A percentile compares a stretch with the other conserved stretches of the same genome.
phyloP scores from a whole-genome alignment of 2,329 filamentous ascomycete species.

The Aspergillus novofumigatus region DNA sequence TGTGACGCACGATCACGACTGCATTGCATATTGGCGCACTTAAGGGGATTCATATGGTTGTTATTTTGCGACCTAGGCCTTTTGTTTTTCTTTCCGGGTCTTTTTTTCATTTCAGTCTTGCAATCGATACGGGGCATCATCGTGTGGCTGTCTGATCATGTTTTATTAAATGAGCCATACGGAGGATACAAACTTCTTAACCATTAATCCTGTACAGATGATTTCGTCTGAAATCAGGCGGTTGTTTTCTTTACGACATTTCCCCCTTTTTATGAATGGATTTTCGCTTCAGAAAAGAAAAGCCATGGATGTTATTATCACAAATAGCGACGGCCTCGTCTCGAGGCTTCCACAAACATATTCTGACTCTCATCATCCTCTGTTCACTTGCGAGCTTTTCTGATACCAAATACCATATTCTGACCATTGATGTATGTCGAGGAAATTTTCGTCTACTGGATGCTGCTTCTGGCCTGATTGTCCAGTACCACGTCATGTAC shows the following conservation, averaged over 20 bases:
- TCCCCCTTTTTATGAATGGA: constrained; percentile 7
- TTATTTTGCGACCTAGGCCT: constrained; percentile 18
- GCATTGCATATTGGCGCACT: constrained; percentile 39
- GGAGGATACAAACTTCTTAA: constrained; percentile 11
- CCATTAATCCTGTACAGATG: constrained; percentile 33
- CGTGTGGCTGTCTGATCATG: constrained; percentile 27
- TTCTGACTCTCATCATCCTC: constrained; percentile 9
- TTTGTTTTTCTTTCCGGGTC: constrained; percentile 19
- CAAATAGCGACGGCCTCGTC: constrained; percentile 12
- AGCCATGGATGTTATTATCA: constrained; percentile 14
- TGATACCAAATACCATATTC: constrained; percentile 22
- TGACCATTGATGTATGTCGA: constrained; percentile 11
- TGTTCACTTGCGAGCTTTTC: constrained; percentile 8
- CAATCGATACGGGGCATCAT: constrained; percentile 26
- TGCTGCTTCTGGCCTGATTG: constrained; percentile 1
- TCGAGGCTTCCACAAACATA: constrained; percentile 14
- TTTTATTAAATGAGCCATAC: constrained; percentile 19
- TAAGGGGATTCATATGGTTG: constrained; percentile 24
- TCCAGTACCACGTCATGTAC: constrained; percentile 10
- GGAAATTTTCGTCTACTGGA: background rate
- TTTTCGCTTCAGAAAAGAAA: constrained; percentile 5
- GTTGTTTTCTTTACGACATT: constrained; percentile 7
- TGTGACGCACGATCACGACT: constrained; percentile 36
- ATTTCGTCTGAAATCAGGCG: constrained; percentile 19
- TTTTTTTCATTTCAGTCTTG: constrained; percentile 15